Conservation (phyloP, 2,329 filamentous ascomycete species). For the Calonectria multiphialidica region DNA sequence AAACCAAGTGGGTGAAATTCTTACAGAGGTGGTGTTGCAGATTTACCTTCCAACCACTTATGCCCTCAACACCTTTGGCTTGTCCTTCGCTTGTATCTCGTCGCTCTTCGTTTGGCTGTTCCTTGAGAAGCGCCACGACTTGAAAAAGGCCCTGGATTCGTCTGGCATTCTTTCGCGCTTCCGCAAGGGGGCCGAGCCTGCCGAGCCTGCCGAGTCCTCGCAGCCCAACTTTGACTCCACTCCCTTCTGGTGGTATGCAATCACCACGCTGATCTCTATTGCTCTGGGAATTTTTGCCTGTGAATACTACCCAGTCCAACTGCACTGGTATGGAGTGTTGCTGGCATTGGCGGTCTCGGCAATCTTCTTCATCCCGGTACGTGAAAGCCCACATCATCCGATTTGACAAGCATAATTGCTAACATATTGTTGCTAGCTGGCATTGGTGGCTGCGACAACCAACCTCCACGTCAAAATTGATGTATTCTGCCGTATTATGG, state of each 20-base stretch:
- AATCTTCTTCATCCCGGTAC: constrained; percentile 45
- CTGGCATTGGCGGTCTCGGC: constrained; percentile 44
- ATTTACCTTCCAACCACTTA: constrained; percentile 59
- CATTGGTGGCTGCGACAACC: constrained; percentile 53
- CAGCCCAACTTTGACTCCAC: constrained; percentile 35
- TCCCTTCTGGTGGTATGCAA: constrained; percentile 44
- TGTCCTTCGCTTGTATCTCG: constrained; percentile 64
- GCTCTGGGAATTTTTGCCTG: constrained; percentile 45
- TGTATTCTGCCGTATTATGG: constrained; percentile 58
- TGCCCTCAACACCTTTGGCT: constrained; percentile 62
- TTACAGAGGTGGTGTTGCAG: constrained; percentile 17
- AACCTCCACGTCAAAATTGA: constrained; percentile 59
- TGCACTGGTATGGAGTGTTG: constrained; percentile 48
- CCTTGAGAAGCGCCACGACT: constrained; percentile 45
- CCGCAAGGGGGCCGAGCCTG: neutral
- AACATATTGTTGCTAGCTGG: constrained; percentile 33
- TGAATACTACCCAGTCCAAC: constrained; percentile 47
- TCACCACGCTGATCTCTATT: constrained; percentile 31
- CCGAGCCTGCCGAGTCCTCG: neutral
- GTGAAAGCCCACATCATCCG: neutral
- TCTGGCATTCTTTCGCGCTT: neutral
- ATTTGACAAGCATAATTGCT: neutral
- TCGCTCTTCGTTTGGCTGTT: constrained; percentile 48
- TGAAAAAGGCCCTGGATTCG: constrained; percentile 27
- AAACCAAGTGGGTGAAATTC: neutral